Percentiles rank a stretch among this genome's conserved stretches.
These are phyloP conservation scores for Schizochytrium sp. DNA, from an alignment of 108 stramenopile species.

Conservation along the genomic window DNA sequence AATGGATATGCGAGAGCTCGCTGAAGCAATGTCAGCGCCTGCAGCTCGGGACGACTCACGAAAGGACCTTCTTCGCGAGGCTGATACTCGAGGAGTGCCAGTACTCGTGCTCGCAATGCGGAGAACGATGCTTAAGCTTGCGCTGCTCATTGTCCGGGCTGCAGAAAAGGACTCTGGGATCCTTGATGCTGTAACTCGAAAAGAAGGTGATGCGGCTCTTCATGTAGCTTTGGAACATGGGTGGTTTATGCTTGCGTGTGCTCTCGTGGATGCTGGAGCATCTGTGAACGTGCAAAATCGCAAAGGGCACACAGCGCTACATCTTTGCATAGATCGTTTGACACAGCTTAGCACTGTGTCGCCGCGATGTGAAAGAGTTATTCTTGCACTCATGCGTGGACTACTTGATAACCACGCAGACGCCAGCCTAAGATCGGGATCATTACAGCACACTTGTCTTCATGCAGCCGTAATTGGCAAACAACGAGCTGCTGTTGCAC, in stretches of 20 bases:
- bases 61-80: not conserved
- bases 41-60: not conserved
- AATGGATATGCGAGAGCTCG: conserved; percentile 13
- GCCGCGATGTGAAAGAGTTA: not conserved
- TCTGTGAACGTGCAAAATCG: conserved; percentile 20
- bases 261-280: conserved; percentile 22
- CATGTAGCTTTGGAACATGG: conserved; percentile 29
- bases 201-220: not conserved
- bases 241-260: not conserved
- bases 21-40: not conserved
- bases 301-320: not conserved
- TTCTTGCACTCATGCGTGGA: conserved; percentile 31
- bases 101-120: conserved; percentile 9
- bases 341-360: not conserved
- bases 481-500: not conserved
- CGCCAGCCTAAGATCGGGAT: conserved; percentile 1
- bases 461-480: conserved; percentile 17
- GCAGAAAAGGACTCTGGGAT: not conserved
- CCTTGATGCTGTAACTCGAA: not conserved
- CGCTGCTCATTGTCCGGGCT: not conserved
- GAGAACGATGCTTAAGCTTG: not conserved
- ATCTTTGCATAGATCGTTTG: not conserved
- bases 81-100: conserved; percentile 36
- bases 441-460: not conserved
- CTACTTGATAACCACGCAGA: not conserved